Conservation (phyloP, 257 asterid genomes). For the Solanum medicagineum region DNA sequence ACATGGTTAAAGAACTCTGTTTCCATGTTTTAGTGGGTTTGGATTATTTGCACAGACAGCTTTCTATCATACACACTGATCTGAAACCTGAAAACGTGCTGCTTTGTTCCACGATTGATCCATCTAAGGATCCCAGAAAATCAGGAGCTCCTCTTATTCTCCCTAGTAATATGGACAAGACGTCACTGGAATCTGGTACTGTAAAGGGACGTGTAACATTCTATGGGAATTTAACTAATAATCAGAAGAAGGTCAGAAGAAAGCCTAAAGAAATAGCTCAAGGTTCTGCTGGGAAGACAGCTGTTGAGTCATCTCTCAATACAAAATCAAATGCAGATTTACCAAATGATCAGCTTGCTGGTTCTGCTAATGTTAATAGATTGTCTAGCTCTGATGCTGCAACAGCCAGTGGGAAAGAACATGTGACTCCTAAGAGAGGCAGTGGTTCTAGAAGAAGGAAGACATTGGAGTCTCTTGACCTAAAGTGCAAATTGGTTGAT, state of each 20-base stretch:
- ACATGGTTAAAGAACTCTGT: slow-evolving; percentile 81
- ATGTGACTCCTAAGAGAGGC: slow-evolving; percentile 49
- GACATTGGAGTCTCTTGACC: slow-evolving; percentile 58
- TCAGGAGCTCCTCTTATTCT: slow-evolving; percentile 51
- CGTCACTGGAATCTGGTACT: slow-evolving; percentile 22
- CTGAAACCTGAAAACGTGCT: slow-evolving; percentile 87
- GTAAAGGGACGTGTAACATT: slow-evolving; percentile 36
- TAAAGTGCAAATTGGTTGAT: slow-evolving; percentile 84
- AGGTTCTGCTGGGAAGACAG: slow-evolving; percentile 37
- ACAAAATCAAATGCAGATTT: not conserved
- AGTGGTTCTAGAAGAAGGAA: slow-evolving; percentile 50
- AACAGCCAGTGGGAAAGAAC: slow-evolving; percentile 21
- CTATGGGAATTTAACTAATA: slow-evolving; percentile 48
- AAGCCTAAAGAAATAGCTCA: slow-evolving; percentile 68
- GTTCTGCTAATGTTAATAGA: slow-evolving; percentile 25
- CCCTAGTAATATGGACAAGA: slow-evolving; percentile 41
- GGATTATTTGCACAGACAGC: slow-evolving; percentile 81
- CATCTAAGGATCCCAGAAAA: slow-evolving; percentile 59
- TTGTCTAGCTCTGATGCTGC: not conserved
- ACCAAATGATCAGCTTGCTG: slow-evolving; percentile 10
- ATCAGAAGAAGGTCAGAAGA: slow-evolving; percentile 67
- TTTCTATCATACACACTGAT: slow-evolving; percentile 94
- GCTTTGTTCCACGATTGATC: slow-evolving; percentile 61
- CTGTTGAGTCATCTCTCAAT: not conserved
- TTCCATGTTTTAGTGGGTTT: slow-evolving; percentile 68